Conservation (phyloP, 1,139 yeast genomes). For the Protomyces lactucae-debilis region DNA sequence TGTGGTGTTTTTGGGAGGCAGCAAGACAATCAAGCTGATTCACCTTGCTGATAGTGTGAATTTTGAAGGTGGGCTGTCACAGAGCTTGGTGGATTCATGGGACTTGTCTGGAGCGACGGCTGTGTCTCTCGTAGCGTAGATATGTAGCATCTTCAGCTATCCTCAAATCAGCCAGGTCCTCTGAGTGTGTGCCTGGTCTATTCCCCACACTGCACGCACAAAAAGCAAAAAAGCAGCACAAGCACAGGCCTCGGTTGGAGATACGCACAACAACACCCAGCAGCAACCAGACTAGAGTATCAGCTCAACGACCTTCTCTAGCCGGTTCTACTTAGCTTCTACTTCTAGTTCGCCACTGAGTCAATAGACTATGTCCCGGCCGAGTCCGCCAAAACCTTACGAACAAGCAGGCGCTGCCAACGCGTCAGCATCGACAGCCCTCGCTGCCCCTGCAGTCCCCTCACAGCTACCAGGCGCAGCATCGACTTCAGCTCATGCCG, state of each 20-base stretch:
- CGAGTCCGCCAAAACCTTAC: conserved; percentile 25
- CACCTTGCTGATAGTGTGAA: conserved; percentile 33
- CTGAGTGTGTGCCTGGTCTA: too few species aligned
- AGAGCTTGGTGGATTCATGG: background rate
- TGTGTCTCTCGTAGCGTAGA: background rate
- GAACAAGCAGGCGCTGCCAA: conserved; percentile 12
- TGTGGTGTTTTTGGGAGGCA: conserved; percentile 62
- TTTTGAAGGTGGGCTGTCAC: conserved; percentile 1
- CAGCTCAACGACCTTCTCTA: too few species aligned
- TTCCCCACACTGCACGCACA: too few species aligned
- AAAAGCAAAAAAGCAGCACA: too few species aligned
- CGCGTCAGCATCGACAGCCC: conserved; percentile 12
- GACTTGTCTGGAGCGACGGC: background rate
- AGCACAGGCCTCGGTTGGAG: too few species aligned
- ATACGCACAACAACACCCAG: too few species aligned
- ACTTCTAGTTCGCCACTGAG: too few species aligned
- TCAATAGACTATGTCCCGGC: conserved; percentile 6
- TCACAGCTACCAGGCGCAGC: background rate
- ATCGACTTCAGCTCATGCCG: background rate
- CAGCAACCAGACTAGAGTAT: too few species aligned
- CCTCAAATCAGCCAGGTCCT: too few species aligned
- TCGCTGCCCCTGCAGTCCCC: conserved; percentile 12
- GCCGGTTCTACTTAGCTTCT: too few species aligned
- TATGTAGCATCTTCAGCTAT: background rate
- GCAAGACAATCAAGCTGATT: conserved; percentile 53